These are phyloP conservation scores for Magnusiomyces suaveolens DNA, from an alignment of 1,139 yeast genomes.

Conservation along the genomic window DNA sequence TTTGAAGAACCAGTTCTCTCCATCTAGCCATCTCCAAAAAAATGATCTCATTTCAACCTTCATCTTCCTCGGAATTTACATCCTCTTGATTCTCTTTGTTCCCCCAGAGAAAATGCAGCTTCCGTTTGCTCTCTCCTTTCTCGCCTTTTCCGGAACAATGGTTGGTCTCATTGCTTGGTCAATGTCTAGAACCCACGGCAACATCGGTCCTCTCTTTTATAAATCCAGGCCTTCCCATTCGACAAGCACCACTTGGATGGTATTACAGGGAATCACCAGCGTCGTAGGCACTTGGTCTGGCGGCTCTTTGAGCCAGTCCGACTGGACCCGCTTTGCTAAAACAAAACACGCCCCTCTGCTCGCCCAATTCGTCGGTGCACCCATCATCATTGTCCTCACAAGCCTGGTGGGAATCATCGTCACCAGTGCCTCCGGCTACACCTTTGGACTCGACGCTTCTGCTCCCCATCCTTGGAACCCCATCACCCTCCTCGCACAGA, in stretches of 20 bases:
- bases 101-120: conserved; percentile 18
- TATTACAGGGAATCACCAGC: conserved; percentile 17
- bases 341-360: conserved; percentile 17
- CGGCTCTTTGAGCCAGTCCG: conserved; percentile 22
- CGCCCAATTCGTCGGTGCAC: conserved; percentile 22
- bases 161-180: conserved; percentile 12
- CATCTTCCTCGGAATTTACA: conserved; percentile 22
- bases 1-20: conserved; percentile 22
- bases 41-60: conserved; percentile 28
- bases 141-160: conserved; percentile 15
- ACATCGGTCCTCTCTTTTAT: conserved; percentile 16
- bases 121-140: conserved; percentile 19
- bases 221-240: conserved; percentile 7
- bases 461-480: conserved; percentile 23
- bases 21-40: conserved; percentile 23
- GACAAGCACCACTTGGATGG: conserved; percentile 16
- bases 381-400: conserved; percentile 15
- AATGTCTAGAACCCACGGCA: conserved; percentile 15
- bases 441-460: conserved; percentile 15
- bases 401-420: conserved; percentile 14
- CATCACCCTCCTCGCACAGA: conserved; percentile 19
- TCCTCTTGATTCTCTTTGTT: conserved; percentile 16
- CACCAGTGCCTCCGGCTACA: conserved; percentile 24
- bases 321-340: conserved; percentile 22
- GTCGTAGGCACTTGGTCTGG: conserved; percentile 24